These are phyloP conservation scores for Amphirosellinia nigrospora DNA, from an alignment of 495 filamentous ascomycete genomes.

Conservation along the genomic window DNA sequence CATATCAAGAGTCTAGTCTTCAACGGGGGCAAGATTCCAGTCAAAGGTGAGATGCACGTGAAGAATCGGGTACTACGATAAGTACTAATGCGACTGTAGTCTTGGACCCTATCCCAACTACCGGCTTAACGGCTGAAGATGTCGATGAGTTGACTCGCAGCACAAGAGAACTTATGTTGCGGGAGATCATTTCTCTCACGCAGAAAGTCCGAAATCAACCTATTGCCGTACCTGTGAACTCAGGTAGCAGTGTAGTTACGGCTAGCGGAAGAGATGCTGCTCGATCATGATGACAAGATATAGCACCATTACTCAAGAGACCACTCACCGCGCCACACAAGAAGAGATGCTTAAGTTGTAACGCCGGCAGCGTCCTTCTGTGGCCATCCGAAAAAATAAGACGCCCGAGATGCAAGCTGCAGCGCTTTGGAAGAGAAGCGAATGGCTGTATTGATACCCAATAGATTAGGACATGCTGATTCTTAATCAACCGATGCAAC, in stretches of 20 bases:
- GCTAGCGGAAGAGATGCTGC: constrained; percentile 44
- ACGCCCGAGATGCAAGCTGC: constrained; percentile 5
- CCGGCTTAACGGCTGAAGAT: constrained; percentile 74
- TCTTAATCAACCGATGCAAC: neutral
- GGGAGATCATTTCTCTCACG: constrained; percentile 70
- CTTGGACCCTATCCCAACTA: constrained; percentile 84
- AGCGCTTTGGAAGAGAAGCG: constrained; percentile 7
- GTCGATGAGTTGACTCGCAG: constrained; percentile 77
- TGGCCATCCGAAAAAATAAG: neutral
- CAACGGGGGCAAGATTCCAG: constrained; percentile 73
- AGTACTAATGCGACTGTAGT: constrained; percentile 56
- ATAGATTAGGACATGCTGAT: constrained; percentile 31
- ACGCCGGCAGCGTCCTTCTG: neutral
- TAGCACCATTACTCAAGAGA: neutral
- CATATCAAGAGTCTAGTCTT: constrained; percentile 73
- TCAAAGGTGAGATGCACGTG: constrained; percentile 68
- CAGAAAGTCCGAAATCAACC: constrained; percentile 45
- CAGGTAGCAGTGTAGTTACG: constrained; percentile 38
- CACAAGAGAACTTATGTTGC: constrained; percentile 80
- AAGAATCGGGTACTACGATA: neutral
- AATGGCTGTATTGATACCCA: constrained; percentile 36
- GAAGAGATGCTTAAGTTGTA: neutral
- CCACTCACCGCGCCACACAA: neutral
- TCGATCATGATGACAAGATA: constrained; percentile 30
- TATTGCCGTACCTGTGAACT: constrained; percentile 37